phyloP scores from a whole-genome alignment of 2,329 filamentous ascomycete species.

The Ophiostoma fasciatum region DNA sequence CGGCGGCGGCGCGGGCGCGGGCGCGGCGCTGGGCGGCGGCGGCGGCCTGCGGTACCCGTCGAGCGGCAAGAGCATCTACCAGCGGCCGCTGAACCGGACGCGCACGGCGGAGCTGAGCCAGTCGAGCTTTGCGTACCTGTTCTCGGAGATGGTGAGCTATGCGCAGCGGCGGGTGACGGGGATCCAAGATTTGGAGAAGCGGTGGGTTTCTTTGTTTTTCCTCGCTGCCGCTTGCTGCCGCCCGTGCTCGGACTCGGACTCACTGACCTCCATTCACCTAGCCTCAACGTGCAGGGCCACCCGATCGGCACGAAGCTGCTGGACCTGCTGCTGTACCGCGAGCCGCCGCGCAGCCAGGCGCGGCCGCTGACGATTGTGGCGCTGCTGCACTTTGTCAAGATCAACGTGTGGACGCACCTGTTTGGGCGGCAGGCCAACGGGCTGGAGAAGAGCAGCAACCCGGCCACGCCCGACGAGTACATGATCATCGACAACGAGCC shows the following conservation, averaged over 20 bases:
- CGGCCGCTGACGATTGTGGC: constrained; percentile 79
- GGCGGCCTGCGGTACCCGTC: constrained; percentile 72
- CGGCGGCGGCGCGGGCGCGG: constrained; percentile 29
- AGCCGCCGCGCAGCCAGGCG: constrained; percentile 52
- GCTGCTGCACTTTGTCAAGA: constrained; percentile 90
- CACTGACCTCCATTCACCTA: constrained; percentile 26
- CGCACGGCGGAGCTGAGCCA: constrained; percentile 82
- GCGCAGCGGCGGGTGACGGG: constrained; percentile 82
- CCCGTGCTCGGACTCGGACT: background rate
- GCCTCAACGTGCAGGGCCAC: constrained; percentile 83
- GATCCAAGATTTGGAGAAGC: constrained; percentile 84
- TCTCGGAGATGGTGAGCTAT: constrained; percentile 92
- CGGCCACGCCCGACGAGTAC: constrained; percentile 81
- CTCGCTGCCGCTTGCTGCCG: background rate
- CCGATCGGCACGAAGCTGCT: constrained; percentile 87
- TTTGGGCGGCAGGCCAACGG: constrained; percentile 85
- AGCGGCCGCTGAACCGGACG: constrained; percentile 81
- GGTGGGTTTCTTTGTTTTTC: constrained; percentile 33
- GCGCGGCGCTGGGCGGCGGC: constrained; percentile 30
- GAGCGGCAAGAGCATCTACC: constrained; percentile 95
- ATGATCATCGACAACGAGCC: constrained; percentile 99
- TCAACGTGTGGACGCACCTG: constrained; percentile 79
- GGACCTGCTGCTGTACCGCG: constrained; percentile 82
- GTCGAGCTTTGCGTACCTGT: constrained; percentile 88
- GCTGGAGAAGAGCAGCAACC: constrained; percentile 73